Evolutionary conservation across 2,329 filamentous ascomycete species (phyloP), one percentile per base, ranked within the genome.

Genomic region (Calonectria hawksworthii): DNA sequence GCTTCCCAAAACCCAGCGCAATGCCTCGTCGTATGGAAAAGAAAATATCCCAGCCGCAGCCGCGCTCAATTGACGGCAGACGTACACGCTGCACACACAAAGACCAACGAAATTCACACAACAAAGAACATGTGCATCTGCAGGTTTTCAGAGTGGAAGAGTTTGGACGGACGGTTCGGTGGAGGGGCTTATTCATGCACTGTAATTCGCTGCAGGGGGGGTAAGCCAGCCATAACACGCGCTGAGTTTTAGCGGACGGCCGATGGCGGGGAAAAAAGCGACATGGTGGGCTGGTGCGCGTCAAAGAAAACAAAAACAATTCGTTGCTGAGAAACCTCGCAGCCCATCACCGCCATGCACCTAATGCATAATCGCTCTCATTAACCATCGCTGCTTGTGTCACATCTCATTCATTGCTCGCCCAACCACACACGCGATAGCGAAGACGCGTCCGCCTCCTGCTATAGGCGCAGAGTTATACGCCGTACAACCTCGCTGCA

Each of bases 271-370:
- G 78, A 70, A 75, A 73, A 70, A 64, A 54, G 30, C 28, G 50
- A 41, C 56, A 64, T 64, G 70, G 69, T 65, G 76, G 77, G 74
- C 73, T 63, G 38, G 78, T 76, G 76, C 82, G 79, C 75, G 75
- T 76, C 59, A 64, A 83, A 82, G 76, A 83, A 84, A 84, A 83
- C 82, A 83, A 84, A 83, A 83, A 83, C 80, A 83, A 79, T 79
- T 76, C 79, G 80, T 81, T 80, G 78, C 75, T 72, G 68, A 79
- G 78, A 75, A 72, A 70, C 74, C 64, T 64, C 66, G 67, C 63
- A 63, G 64, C 56, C 30, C 75, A 64, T 69, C 73, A 77, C 70
- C 75, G 65, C 76, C 70, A 67, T 74, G 78, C 72, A 76, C 61
- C 66, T 74, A 47, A 68, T 64, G 74, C 72, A 74, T 68, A 70